Evolutionary conservation across 371 early-diverging fungal genomes (phyloP), one percentile per base, ranked within the genome.

Genomic region (Rhizomucor miehei): DNA sequence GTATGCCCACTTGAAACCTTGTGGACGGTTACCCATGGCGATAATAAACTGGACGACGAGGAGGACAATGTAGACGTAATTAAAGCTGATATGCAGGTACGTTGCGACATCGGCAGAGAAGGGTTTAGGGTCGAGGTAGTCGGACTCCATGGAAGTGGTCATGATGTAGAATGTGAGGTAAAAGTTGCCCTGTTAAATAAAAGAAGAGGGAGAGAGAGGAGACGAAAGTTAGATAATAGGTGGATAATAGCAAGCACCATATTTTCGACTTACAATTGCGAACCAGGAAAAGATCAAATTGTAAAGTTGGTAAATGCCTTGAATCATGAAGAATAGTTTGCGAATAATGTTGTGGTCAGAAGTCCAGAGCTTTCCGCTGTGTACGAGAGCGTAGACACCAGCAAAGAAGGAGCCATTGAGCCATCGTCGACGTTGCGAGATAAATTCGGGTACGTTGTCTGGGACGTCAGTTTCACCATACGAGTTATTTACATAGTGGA

Each of bases 371-470:
- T 88, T 79, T 48, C 77, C 74, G 75, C 84, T 91, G 62, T 95
- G 88, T 10, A 73, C 80, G 29, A 92, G 59, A 4, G 94, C 87
- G 67, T 95, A 93, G 41, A 95, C 80, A 23, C 88, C 88, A 3
- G 97, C 96, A 82, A 96, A 96, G 84, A 93, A 92, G 12, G 93
- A 92, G 17, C 97, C 96, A 71, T 93, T 93, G 51, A 91, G 68
- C 94, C 94, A 93, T 51, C 94, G 83, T 67, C 94, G 87, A 67
- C 94, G 83, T 65, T 94, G 94, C 16, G 88, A 85, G 48, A 93
- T 89, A 44, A 92, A 89, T 57, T 94, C 94, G 20, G 88, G 82
- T 17, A 89, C 76, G 72, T 89, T 71, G 51, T 85, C 83, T 19
- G 94, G 94, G 4, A 92, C 94, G 78, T 93, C 94, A 3, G 94